phyloP scores from a whole-genome alignment of 768 basidiomycete genomes.

The Trametes cubensis region DNA sequence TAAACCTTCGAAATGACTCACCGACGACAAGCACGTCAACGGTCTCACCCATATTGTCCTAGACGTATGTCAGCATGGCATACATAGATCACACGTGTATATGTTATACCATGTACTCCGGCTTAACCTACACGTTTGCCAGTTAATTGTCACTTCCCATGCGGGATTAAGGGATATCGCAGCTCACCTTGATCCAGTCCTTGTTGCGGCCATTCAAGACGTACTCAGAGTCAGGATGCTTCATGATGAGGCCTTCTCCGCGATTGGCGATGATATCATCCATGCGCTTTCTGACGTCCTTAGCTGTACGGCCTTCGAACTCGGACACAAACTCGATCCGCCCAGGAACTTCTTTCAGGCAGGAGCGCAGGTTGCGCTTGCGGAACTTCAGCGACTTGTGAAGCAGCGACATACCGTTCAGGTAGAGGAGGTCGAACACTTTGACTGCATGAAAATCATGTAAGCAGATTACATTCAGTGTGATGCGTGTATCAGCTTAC shows the following conservation, averaged over 20 bases:
- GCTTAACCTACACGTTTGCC: constrained; percentile 59
- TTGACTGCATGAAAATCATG: constrained; percentile 66
- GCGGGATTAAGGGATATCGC: no score
- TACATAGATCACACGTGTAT: background rate
- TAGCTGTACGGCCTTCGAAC: constrained; percentile 72
- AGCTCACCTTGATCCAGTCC: constrained; percentile 87
- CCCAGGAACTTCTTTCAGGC: constrained; percentile 70
- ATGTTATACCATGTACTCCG: constrained; percentile 76
- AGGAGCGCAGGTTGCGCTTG: constrained; percentile 73
- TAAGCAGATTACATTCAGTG: background rate
- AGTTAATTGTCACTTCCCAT: no score
- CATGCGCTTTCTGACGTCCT: constrained; percentile 81
- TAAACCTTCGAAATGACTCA: constrained; percentile 37
- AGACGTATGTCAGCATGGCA: background rate
- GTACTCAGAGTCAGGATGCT: constrained; percentile 81
- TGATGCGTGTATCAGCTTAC: constrained; percentile 46
- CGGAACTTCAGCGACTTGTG: constrained; percentile 72
- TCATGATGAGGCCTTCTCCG: constrained; percentile 93
- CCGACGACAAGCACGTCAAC: constrained; percentile 92
- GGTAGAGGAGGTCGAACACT: constrained; percentile 90
- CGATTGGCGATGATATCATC: constrained; percentile 80
- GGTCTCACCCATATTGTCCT: constrained; percentile 93
- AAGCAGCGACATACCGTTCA: constrained; percentile 82
- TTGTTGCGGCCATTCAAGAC: constrained; percentile 83
- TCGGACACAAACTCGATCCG: constrained; percentile 80